Evolutionary conservation across 2,329 filamentous ascomycete species (phyloP), one percentile per base, ranked within the genome.

Genomic region (Pseudogymnoascus verrucosus): DNA sequence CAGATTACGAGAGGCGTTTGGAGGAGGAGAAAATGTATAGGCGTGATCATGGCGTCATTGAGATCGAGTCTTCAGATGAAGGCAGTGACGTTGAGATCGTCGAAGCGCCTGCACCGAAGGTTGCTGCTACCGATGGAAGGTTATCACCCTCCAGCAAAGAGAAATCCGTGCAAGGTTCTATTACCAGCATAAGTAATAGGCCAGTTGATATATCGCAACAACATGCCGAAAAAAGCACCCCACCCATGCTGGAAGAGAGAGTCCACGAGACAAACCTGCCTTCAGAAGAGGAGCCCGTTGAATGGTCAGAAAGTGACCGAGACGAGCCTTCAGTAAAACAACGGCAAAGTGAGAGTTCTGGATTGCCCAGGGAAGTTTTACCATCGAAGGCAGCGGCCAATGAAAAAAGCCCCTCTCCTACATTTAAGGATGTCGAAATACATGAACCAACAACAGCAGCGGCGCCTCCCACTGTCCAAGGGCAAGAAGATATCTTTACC

Each of bases 21-120:
- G 84, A 86, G 68, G 82, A 86, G 60, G 78, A 84, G 44, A 77
- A 78, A 14, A 74, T 78, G 12, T 77, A 81, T 51, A 76, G 77
- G 57, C 75, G 76, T 62, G 74, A 80, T 59, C 75, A 82, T 54
- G 80, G 80, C 0, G 74, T 87, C 10, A 82, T 90, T 61, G 79
- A 85, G 65, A 83, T 91, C 39, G 82, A 84, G 31, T 88, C 85
- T 2, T 85, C 84, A 1, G 83, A 86, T 51, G 80, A 79, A 37
- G 72, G 63, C 14, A 82, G 78, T 64, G 84, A 86, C 68, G 69
- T 88, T 23, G 80, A 87, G 69, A 77, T 88, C 34, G 68, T 88
- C 8, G 83, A 87, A 40, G 77, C 75, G 1, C 76, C 77, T 2
- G 76, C 76, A 1, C 72, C 70, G 12, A 73, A 74, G 61, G n/a